Base-by-base conservation (phyloP, 352 stramenopile genomes). In the Globisporangium megalacanthum region DNA sequence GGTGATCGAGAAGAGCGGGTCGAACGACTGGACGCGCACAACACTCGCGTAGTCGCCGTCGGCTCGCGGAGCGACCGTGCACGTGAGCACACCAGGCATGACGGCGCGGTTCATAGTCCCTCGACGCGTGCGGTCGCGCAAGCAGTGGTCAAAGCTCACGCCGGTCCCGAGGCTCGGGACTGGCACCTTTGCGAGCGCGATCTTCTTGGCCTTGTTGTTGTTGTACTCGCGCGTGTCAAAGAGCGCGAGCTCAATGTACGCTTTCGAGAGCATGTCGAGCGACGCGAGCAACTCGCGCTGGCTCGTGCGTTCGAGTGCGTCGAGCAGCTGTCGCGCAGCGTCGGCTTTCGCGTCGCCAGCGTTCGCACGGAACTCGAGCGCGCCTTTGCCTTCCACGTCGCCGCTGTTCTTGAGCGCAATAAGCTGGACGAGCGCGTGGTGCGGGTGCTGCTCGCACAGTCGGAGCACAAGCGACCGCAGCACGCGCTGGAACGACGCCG, bases 371-470 rank as follows among this genome's bases (percentile, higher is more conserved):
- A 94, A 95, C 58, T 89, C 76, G 1, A 76, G 33, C 7, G 83
- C 82, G 1, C 83, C 83, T 69, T 87, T 91, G 11, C 79, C 82
- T 55, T 95, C 89, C 44, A 97, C 80, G 19, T 94, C 78, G 20
- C 87, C 86, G 44, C 94, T 96, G 66, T 99, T 98, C 33, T 95
- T 91, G 2, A 99, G 70, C 8, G 97, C 93, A 17, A 99, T 77
- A 1, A 99, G 69, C 58, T 99, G 94, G 37, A 98, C 72, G 36
- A 99, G 68, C 3, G 94, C 94, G 70, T 99, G 96, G 58, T 99
- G 97, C 17, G 97, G 97, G 58, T 99, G 96, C 33, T 99, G 89
- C 13, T 76, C 72, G 57, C 94, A 97, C 57, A 99, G 79, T 49
- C 92, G 95, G 13, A 95, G 62, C 41, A 99, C 86, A 6, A 99